These are phyloP conservation scores for Coemansia sp. DNA, from an alignment of 192 early-diverging fungal species.

Conservation along the genomic window DNA sequence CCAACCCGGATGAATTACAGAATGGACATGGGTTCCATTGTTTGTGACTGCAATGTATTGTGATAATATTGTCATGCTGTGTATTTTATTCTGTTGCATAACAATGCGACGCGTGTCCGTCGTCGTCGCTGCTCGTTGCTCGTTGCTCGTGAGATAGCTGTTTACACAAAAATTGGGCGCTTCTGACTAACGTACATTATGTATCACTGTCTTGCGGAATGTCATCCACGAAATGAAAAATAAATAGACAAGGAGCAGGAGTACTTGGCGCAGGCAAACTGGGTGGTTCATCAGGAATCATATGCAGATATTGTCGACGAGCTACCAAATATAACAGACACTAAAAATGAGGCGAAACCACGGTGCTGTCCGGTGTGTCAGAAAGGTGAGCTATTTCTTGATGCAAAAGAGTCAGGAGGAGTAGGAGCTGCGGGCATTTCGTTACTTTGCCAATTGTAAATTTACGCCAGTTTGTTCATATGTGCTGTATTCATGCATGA, in stretches of 20 bases:
- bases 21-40: neutral
- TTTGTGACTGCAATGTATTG: neutral
- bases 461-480: neutral
- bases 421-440: neutral
- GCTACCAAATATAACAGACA: slow-evolving; percentile 19
- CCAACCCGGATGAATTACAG: slow-evolving; percentile 4
- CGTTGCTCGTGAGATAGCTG: slow-evolving; percentile 1
- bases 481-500: slow-evolving; percentile 1
- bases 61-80: neutral
- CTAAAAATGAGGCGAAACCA: slow-evolving; percentile 6
- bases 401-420: slow-evolving; percentile 2
- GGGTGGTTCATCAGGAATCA: slow-evolving; percentile 35
- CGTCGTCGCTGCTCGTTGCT: too few species aligned
- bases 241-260: slow-evolving; percentile 33
- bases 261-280: slow-evolving; percentile 40
- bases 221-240: neutral
- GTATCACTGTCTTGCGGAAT: neutral
- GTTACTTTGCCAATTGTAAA: slow-evolving; percentile 1
- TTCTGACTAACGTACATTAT: neutral
- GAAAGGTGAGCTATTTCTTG: slow-evolving; percentile 24
- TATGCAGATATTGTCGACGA: slow-evolving; percentile 29
- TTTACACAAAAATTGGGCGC: too few species aligned
- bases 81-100: neutral
- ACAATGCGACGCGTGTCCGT: neutral
- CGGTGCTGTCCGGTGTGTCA: slow-evolving; percentile 36